These are phyloP conservation scores for Trametes sanguinea DNA, from an alignment of 768 basidiomycete species.

Conservation along the genomic window DNA sequence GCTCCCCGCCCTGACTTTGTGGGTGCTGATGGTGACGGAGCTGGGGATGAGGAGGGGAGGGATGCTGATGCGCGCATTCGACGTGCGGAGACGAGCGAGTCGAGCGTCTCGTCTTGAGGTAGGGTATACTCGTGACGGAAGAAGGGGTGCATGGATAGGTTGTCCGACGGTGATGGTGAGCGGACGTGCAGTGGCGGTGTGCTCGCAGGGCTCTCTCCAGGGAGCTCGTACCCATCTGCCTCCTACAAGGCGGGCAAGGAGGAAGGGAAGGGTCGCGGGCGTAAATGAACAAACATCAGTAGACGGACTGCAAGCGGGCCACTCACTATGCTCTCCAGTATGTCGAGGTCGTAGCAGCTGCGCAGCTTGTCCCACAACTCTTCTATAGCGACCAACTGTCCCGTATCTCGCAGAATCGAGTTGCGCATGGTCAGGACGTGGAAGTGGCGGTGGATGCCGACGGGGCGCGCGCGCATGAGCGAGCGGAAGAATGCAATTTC, in stretches of 20 bases:
- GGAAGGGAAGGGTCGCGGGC: neutral
- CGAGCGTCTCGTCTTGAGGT: slow-evolving; percentile 61
- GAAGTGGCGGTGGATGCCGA: slow-evolving; percentile 83
- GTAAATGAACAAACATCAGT: neutral
- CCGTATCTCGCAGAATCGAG: slow-evolving; percentile 71
- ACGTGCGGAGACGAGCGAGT: slow-evolving; percentile 59
- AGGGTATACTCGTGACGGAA: slow-evolving; percentile 70
- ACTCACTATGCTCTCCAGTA: slow-evolving; percentile 66
- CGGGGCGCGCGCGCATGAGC: slow-evolving; percentile 77
- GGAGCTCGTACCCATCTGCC: slow-evolving; percentile 42
- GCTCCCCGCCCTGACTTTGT: slow-evolving; percentile 40
- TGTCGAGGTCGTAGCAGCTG: slow-evolving; percentile 72
- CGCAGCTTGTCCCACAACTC: slow-evolving; percentile 77
- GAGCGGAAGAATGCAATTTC: slow-evolving; percentile 87
- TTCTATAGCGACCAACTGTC: slow-evolving; percentile 55
- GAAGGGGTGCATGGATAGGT: slow-evolving; percentile 68
- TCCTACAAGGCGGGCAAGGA: slow-evolving; percentile 33
- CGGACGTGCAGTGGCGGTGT: slow-evolving; percentile 43
- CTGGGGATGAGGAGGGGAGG: slow-evolving; percentile 60
- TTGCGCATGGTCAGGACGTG: slow-evolving; percentile 76
- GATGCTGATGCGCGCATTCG: slow-evolving; percentile 68
- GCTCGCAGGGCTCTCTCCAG: slow-evolving; percentile 14
- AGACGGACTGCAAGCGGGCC: neutral
- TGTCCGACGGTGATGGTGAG: slow-evolving; percentile 70
- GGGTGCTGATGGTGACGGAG: slow-evolving; percentile 39